Conservation (phyloP, 169 alveolate species). For the Amoebophrya sp. region DNA sequence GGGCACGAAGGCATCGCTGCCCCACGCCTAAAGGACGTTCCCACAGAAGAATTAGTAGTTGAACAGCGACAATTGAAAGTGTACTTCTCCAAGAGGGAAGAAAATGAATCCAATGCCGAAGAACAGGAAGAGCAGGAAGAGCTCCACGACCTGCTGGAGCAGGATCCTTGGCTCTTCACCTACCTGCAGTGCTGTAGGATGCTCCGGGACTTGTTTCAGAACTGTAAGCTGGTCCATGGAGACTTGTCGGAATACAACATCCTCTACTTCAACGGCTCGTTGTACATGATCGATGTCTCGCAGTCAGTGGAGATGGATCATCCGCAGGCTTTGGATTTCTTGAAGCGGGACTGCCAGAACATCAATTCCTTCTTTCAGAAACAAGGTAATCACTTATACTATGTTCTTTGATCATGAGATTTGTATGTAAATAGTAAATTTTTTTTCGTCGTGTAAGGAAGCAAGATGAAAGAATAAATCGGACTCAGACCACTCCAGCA, state of each 20-base stretch:
- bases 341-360: constrained; percentile 94
- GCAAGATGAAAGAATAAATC: too few relatives aligned
- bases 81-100: too few relatives aligned
- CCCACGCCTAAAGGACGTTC: constrained; percentile 51
- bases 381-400: too few relatives aligned
- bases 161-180: constrained; percentile 2
- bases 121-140: too few relatives aligned
- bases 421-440: too few relatives aligned
- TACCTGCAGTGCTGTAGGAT: constrained; percentile 39
- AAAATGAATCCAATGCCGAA: too few relatives aligned
- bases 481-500: too few relatives aligned
- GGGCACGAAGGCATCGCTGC: constrained; percentile 65
- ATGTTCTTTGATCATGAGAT: too few relatives aligned
- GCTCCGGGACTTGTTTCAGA: constrained; percentile 43
- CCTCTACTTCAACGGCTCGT: constrained; percentile 68
- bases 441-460: too few relatives aligned
- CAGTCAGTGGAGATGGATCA: constrained; percentile 97
- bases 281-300: constrained; percentile 93
- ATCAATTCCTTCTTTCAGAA: constrained; percentile 85
- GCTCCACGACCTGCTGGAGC: too few relatives aligned
- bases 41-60: too few relatives aligned
- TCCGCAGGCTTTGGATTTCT: constrained; percentile 91
- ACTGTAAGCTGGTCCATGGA: constrained; percentile 93
- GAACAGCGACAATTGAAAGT: too few relatives aligned
- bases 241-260: constrained; percentile 95